Base-by-base conservation (phyloP, 768 basidiomycete species). In the Hericium rajendrae region DNA sequence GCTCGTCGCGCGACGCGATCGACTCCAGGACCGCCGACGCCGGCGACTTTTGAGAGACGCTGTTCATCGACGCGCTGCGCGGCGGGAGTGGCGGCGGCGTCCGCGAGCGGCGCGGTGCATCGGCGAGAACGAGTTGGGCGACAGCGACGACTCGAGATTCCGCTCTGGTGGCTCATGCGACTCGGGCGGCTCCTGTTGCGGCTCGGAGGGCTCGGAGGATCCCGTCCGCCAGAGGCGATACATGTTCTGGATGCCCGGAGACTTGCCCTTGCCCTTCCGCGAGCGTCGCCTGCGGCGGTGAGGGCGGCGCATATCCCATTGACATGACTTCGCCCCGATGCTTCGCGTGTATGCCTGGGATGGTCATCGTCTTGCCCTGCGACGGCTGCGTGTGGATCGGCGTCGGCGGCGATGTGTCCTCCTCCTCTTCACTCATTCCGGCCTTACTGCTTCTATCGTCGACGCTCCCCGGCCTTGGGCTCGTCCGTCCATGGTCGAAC, bases 311-410 rank as follows among this genome's bases (percentile, higher is more conserved):
- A 64, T 88, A 85, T 11, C 91, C 91, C 77, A 93, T 78, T 3
- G 89, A 86, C 84, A 89, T 88, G 46, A 91, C 81, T 59, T 92
- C 88, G 9, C 86, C 87, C n/a, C 81, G 82, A 65, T 91, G 85
- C 63, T 84, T 88, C 3, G 82, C 88, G 64, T 91, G 90, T 59
- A 93, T 93, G 2, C 88, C 88, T 9, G 91, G 91, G 60, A 93
- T 92, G 13, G 81, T 84, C 91, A 93, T 93, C 43, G 79, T 85
- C 63, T 82, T 86, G 32, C 82, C 85, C 66, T 84, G 82, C 8
- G 74, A 68, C 2, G 90, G 90, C 65, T 91, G 91, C 16, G 83
- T 82, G 61, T 84, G 81, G 62, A 88, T 88, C 8, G 84, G 81
- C 16, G 75, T 71, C 10, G 66, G 63, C 2, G 74, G 53, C 18